A percentile compares a stretch with the other conserved stretches of the same genome.
These are phyloP conservation scores for Aureobasidium sp. DNA, from an alignment of 2,329 filamentous ascomycete species.

Conservation along the genomic window DNA sequence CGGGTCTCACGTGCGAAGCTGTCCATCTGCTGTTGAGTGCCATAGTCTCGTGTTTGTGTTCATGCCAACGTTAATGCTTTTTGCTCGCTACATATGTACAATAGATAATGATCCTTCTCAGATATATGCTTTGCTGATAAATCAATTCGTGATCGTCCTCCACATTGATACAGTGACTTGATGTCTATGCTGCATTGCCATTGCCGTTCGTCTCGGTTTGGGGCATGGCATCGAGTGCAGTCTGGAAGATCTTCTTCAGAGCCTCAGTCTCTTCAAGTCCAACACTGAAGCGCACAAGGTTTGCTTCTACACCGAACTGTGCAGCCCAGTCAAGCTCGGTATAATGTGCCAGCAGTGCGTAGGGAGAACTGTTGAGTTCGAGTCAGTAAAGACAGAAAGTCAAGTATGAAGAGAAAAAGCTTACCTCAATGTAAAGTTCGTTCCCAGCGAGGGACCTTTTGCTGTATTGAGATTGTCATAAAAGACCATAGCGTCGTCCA, in stretches of 20 bases:
- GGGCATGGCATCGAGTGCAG: constrained; percentile 58
- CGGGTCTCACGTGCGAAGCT: not conserved
- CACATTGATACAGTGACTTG: not conserved
- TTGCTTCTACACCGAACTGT: constrained; percentile 70
- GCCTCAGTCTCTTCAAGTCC: constrained; percentile 72
- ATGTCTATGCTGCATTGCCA: not conserved
- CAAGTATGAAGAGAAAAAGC: not conserved
- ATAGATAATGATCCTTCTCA: not conserved
- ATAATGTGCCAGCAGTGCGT: constrained; percentile 87
- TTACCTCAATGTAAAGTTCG: constrained; percentile 77
- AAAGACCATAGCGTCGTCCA: constrained; percentile 67
- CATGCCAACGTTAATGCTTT: not conserved
- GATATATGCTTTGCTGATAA: not conserved
- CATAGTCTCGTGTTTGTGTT: not conserved
- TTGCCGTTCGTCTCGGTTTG: not conserved
- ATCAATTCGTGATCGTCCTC: not conserved
- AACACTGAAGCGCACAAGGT: constrained; percentile 79
- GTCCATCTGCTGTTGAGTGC: too few relatives aligned
- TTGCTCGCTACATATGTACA: constrained; percentile 2
- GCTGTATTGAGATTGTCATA: constrained; percentile 80
- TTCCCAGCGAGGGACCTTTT: constrained; percentile 91
- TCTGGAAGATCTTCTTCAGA: constrained; percentile 56
- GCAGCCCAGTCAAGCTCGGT: constrained; percentile 85
- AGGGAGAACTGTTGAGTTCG: constrained; percentile 54
- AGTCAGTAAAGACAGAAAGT: not conserved